A percentile compares a stretch with the other conserved stretches of the same genome.
These are phyloP conservation scores for Jatropha multifida DNA, from an alignment of 441 rosid genomes.

Conservation along the genomic window DNA sequence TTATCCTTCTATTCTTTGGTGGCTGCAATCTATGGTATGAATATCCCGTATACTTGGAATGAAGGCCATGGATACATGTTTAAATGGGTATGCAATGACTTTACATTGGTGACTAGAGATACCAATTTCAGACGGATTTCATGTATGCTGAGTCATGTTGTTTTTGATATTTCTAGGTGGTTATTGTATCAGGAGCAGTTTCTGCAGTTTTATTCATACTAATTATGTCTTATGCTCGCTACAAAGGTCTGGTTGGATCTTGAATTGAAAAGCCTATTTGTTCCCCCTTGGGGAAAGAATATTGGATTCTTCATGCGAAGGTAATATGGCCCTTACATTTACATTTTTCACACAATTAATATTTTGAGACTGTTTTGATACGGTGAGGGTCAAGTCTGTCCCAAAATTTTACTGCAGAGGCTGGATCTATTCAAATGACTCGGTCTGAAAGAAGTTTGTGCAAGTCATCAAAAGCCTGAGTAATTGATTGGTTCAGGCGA, in stretches of 20 bases:
- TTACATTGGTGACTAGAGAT: constrained; percentile 1
- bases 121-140: constrained; percentile 4
- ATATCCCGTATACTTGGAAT: constrained; percentile 90
- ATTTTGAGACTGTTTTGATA: neutral
- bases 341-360: neutral
- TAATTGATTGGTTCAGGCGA: neutral
- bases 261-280: constrained; percentile 24
- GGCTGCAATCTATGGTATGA: constrained; percentile 87
- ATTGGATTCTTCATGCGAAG: neutral
- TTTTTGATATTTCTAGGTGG: constrained; percentile 48
- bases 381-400: neutral
- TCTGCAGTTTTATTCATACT: constrained; percentile 42
- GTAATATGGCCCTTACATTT: neutral
- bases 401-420: neutral
- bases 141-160: neutral
- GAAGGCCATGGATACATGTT: constrained; percentile 62
- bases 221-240: constrained; percentile 71
- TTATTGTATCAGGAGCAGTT: constrained; percentile 40
- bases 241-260: constrained; percentile 86
- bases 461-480: constrained; percentile 6
- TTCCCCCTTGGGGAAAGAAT: neutral
- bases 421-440: neutral
- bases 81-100: constrained; percentile 60
- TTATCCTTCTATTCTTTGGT: constrained; percentile 69
- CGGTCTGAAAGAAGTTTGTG: neutral